Percentiles rank a stretch among this genome's conserved stretches.
phyloP scores from a whole-genome alignment of 2,329 filamentous ascomycete genomes.

The Pseudocercospora cruenta region DNA sequence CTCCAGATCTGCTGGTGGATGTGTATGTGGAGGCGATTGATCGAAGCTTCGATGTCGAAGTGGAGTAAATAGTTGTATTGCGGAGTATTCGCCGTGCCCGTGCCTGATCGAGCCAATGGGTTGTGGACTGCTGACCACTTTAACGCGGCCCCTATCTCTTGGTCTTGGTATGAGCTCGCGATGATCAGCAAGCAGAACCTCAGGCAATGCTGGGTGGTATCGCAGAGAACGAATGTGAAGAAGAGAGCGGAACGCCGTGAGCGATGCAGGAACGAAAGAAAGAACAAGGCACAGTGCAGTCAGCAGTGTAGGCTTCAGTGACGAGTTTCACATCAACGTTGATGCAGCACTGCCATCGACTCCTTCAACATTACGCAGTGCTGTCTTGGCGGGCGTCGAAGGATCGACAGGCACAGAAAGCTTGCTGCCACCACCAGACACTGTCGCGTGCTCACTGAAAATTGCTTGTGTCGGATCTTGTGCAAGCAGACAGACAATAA shows the following conservation, averaged over 20 bases:
- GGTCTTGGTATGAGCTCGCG: background rate
- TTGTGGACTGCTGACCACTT: background rate
- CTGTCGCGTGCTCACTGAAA: conserved; percentile 4
- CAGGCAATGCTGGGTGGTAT: background rate
- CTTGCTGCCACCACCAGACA: background rate
- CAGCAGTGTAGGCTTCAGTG: conserved; percentile 5
- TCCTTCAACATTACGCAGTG: background rate
- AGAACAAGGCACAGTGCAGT: background rate
- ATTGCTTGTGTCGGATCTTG: background rate
- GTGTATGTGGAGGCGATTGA: background rate
- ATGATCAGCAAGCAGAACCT: background rate
- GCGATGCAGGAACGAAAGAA: conserved; percentile 2
- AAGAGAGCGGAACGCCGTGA: background rate
- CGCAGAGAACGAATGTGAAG: background rate
- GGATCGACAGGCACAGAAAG: background rate
- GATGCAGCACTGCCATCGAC: background rate
- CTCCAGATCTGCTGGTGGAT: background rate
- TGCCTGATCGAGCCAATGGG: background rate
- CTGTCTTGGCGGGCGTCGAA: background rate
- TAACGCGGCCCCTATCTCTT: background rate
- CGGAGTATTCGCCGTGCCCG: background rate
- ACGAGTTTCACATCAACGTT: conserved; percentile 2
- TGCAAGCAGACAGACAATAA: background rate
- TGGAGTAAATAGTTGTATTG: background rate
- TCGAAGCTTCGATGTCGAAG: background rate